Base-by-base conservation (phyloP, 2,329 filamentous ascomycete genomes). In the Dothiorella sarmentorum region DNA sequence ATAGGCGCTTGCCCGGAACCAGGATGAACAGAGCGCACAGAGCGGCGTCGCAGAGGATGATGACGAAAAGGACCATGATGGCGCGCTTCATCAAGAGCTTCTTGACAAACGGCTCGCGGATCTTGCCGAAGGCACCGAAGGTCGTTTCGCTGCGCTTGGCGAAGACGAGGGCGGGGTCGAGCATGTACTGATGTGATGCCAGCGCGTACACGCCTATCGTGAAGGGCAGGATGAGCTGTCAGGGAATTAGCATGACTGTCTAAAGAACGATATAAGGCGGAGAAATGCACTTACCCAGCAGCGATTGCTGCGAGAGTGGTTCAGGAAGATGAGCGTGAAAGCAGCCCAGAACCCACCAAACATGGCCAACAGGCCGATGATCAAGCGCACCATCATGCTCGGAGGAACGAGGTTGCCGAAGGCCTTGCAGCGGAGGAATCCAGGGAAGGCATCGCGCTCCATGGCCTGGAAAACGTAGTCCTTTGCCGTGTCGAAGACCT, bases 401-500 rank as follows among this genome's bases (percentile, higher is more conserved):
- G 93, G 85, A 3, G 93, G 94, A 26, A 99, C 93, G 13, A 99
- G 82, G 69, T 99, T 99, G 61, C 95, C 95, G 22, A 99, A 81
- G 2, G 94, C 94, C 77, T 97, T 97, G 76, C 91, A 90, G 69
- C 93, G 85, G 60, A 99, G 81, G 75, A 99, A 99, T 1, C 93
- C 93, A 0, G 95, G 94, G 71, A 96, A 99, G n/a, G 95, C 94
- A 76, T 99, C 94, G 58, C 95, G 85, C 76, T 99, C 95, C 94
- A 99, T 99, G 31, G 95, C 95, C 76, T 99, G 95, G 74, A 97
- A 99, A 62, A 97, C 94, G 72, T 97, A 99, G 77, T 99, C 94
- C 79, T 99, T 99, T 57, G 94, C 94, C 18, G 90, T 86, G 71
- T 97, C 94, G 68, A 99, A 99, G 11, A 99, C 89, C 73, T 99